Conservation (phyloP, 805 yeast species). For the Torulaspora indica region DNA sequence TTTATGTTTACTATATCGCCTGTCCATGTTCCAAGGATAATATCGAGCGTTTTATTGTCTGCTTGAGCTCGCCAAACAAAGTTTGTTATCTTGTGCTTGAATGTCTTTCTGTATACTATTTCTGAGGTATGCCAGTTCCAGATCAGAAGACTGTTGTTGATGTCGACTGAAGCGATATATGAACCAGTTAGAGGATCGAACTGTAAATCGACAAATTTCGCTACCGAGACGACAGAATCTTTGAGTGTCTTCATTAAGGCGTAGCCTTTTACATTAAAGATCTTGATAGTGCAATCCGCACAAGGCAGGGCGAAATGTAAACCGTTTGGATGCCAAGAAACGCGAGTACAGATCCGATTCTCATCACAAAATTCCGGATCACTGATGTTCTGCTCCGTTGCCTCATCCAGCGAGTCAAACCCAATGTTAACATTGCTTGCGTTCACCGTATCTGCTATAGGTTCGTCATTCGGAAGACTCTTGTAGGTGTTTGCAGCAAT, state of each 20-base stretch:
- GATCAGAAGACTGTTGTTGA: conserved; percentile 48
- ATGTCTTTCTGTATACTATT: conserved; percentile 33
- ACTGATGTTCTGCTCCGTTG: conserved; percentile 33
- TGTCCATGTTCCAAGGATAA: conserved; percentile 37
- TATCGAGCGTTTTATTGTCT: conserved; percentile 22
- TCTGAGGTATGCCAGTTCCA: conserved; percentile 48
- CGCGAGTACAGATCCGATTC: conserved; percentile 47
- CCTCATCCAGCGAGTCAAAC: conserved; percentile 41
- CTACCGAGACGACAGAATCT: conserved; percentile 9
- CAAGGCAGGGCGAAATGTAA: conserved; percentile 65
- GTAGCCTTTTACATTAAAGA: conserved; percentile 36
- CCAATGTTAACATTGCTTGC: conserved; percentile 29
- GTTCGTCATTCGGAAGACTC: conserved; percentile 3
- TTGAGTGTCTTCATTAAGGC: conserved; percentile 25
- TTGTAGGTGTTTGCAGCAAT: conserved; percentile 34
- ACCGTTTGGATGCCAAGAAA: conserved; percentile 71
- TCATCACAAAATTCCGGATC: conserved; percentile 36
- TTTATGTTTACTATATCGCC: conserved; percentile 40
- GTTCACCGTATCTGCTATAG: conserved; percentile 2
- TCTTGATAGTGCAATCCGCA: conserved; percentile 43
- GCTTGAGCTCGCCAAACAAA: conserved; percentile 36
- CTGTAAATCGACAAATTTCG: conserved; percentile 45
- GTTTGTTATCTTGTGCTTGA: conserved; percentile 30
- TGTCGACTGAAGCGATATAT: conserved; percentile 53
- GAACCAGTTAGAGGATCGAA: conserved; percentile 58